These are phyloP conservation scores for Apophysomyces elegans DNA, from an alignment of 371 early-diverging fungal genomes.

Conservation along the genomic window DNA sequence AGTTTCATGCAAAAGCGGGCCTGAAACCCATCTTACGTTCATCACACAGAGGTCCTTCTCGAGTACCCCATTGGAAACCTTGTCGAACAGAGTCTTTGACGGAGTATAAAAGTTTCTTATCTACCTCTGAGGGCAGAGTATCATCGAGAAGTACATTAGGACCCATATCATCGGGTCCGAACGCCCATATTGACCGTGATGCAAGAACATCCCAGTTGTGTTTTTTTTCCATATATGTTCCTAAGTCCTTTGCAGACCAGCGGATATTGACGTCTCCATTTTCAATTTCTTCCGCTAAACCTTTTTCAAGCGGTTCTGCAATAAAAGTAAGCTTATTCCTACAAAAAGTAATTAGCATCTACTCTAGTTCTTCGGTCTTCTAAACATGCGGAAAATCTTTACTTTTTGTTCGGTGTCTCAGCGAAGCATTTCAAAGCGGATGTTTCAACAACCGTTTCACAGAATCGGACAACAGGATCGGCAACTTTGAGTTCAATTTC, in stretches of 20 bases:
- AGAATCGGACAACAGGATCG: conserved; percentile 95
- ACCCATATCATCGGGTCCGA: conserved; percentile 93
- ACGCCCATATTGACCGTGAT: conserved; percentile 94
- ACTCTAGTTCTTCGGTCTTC: not conserved
- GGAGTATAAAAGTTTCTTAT: conserved; percentile 79
- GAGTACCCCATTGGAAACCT: conserved; percentile 97
- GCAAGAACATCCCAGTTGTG: conserved; percentile 96
- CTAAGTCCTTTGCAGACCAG: conserved; percentile 81
- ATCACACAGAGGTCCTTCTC: conserved; percentile 96
- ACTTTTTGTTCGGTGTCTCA: conserved; percentile 97
- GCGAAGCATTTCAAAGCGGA: conserved; percentile 94
- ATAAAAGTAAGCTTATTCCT: conserved; percentile 96
- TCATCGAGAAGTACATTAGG: conserved; percentile 96
- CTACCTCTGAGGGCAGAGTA: conserved; percentile 86
- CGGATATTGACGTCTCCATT: conserved; percentile 67
- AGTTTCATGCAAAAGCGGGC: not conserved
- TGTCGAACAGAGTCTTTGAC: conserved; percentile 88
- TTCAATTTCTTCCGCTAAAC: conserved; percentile 92
- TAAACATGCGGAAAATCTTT: conserved; percentile 22
- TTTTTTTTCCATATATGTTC: conserved; percentile 77
- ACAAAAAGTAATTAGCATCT: not conserved
- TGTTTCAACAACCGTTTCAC: conserved; percentile 96
- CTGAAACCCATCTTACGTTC: conserved; percentile 69
- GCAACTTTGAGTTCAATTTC: conserved; percentile 97
- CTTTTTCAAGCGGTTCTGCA: conserved; percentile 92